A percentile compares a stretch with the other conserved stretches of the same genome.
Evolutionary conservation across 2,329 filamentous ascomycete species (phyloP).

Genomic region (Pseudocercospora vitis): DNA sequence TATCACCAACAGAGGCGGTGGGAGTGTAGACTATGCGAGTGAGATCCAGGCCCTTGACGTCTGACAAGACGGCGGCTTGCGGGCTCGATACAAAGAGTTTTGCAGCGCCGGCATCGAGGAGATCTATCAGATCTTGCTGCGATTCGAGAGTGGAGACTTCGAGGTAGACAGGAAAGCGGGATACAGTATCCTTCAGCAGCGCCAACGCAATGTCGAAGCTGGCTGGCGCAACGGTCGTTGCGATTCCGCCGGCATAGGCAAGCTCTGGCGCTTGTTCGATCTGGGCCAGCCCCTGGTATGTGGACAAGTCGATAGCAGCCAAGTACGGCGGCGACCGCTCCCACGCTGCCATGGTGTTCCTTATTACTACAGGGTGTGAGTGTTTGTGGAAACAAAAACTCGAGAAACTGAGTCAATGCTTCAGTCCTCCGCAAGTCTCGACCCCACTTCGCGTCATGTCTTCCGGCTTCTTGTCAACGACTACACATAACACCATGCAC

Average conservation of each 20-base stretch:
- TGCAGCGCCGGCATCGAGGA: constrained; percentile 81
- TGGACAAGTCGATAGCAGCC: constrained; percentile 50
- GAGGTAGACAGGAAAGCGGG: constrained; percentile 64
- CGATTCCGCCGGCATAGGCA: constrained; percentile 60
- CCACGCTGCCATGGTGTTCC: constrained; percentile 19
- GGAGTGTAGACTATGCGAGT: constrained; percentile 56
- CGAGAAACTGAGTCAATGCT: background rate
- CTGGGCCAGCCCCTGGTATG: constrained; percentile 45
- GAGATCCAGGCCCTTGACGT: constrained; percentile 54
- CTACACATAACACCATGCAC: background rate
- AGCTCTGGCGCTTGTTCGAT: constrained; percentile 52
- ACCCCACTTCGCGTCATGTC: constrained; percentile 18
- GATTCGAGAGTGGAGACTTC: constrained; percentile 71
- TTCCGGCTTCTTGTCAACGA: background rate
- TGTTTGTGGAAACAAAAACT: constrained; percentile 14
- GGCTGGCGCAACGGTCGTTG: constrained; percentile 51
- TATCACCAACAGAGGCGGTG: constrained; percentile 47
- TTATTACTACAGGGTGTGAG: constrained; percentile 4
- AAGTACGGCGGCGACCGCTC: constrained; percentile 44
- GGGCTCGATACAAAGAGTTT: constrained; percentile 78
- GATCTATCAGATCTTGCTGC: constrained; percentile 70
- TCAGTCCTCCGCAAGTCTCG: constrained; percentile 4
- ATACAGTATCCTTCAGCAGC: constrained; percentile 59
- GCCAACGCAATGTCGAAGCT: constrained; percentile 48
- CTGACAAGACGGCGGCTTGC: constrained; percentile 60